Conservation (phyloP, 2,329 filamentous ascomycete genomes). For the Tricladium varicosporioides region DNA sequence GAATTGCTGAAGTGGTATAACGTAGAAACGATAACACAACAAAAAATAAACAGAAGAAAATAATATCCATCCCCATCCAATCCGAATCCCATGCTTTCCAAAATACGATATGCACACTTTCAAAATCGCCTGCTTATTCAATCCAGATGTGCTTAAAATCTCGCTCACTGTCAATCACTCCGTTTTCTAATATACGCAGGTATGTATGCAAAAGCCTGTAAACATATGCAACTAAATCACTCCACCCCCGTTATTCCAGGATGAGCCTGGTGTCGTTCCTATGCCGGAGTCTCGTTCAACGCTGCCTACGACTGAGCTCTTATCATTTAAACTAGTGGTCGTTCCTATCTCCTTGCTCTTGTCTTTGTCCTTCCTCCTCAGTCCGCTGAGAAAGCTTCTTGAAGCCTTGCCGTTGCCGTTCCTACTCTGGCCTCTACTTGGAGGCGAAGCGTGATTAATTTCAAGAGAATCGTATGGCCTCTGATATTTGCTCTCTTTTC, state of each 20-base stretch:
- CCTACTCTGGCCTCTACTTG: constrained; percentile 19
- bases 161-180: no score
- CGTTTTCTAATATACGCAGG: no score
- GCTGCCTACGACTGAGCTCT: background rate
- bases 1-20: background rate
- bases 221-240: background rate
- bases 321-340: background rate
- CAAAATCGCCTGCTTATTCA: no score
- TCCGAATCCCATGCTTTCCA: background rate
- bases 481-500: constrained; percentile 28
- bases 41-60: background rate
- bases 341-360: constrained; percentile 1
- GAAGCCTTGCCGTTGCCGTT: constrained; percentile 28
- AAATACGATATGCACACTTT: no score
- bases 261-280: background rate
- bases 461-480: constrained; percentile 19
- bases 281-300: background rate
- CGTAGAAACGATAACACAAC: background rate
- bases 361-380: constrained; percentile 22
- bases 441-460: constrained; percentile 17
- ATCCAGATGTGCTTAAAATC: no score
- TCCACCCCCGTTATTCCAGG: background rate
- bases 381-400: constrained; percentile 31
- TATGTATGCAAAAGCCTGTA: background rate
- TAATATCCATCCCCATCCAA: background rate